Conservation (phyloP, 148 eudicot species). For the Chenopodium quinoa region DNA sequence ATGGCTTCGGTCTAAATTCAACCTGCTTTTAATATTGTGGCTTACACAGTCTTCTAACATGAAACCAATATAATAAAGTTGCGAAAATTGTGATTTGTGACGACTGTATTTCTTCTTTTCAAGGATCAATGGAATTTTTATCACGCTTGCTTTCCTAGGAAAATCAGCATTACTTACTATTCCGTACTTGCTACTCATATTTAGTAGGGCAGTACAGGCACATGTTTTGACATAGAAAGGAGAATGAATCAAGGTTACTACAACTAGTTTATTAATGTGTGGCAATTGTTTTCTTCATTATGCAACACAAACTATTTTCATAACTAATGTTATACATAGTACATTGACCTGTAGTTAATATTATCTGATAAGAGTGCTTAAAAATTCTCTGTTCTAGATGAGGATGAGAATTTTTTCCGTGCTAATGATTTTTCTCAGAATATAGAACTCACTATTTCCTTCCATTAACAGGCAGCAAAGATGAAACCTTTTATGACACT, state of each 20-base stretch:
- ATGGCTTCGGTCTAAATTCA: neutral
- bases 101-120: neutral
- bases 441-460: neutral
- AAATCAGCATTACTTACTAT: neutral
- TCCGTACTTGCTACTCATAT: too few relatives aligned
- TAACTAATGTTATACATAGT: too few relatives aligned
- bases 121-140: neutral
- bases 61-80: neutral
- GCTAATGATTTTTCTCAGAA: neutral
- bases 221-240: neutral
- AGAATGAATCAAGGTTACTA: neutral
- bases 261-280: neutral
- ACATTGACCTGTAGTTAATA: neutral
- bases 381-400: neutral
- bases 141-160: neutral
- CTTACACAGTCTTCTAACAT: neutral
- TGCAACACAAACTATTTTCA: too few relatives aligned
- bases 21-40: neutral
- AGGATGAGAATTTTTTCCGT: neutral
- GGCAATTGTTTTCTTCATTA: neutral
- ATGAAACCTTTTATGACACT: constrained; percentile 71
- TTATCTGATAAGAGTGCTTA: neutral
- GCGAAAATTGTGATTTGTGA: neutral
- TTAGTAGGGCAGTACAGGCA: neutral
- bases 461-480: constrained; percentile 65